Evolutionary conservation across 805 yeast species (phyloP), one percentile per base, ranked within the genome.

Genomic region (Maudiozyma serrabonitensis): DNA sequence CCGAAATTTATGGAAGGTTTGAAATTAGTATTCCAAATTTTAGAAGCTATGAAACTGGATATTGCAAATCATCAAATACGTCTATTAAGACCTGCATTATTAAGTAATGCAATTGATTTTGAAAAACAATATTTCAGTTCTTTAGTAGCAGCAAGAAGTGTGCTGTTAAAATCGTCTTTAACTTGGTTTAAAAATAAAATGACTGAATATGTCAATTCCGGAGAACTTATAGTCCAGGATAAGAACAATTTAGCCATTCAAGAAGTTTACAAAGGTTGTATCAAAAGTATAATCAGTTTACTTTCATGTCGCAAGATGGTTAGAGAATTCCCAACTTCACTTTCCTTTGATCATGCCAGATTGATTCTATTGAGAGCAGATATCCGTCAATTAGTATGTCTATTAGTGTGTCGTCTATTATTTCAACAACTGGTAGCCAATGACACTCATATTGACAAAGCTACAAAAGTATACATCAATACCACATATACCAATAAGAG

Each of bases 31-130:
- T 87, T 90, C 62, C 82, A 85, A 51, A 84, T 91, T 50, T 72
- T 91, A 54, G 97, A 90, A 66, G 91, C 95, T 11, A 89, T 90
- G 95, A 91, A 90, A 65, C 73, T 90, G 53, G 97, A 91, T 61
- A 93, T 89, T 49, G 96, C 97, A 15, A 90, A 90, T 68, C 96
- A 90, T 63, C 96, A 90, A 68, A 87, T 91, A 48, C 75, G 95
- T 56, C 80, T 87, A 19, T 71, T 89, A 48, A 75, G 96, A 59
- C 95, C 96, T 2, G 83, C 84, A 2, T 72, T 91, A 45, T 79
- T 88, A 50, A 89, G 87, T 58, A 86, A 93, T 35, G 93, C 96
- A 2, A 84, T 85, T 12, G 90, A 85, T 52, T 87, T 90, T 60
- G 98, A 90, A 69, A 81, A 81, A 58, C 95, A 87, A 64, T 88